A percentile compares a stretch with the other conserved stretches of the same genome.
phyloP scores from a whole-genome alignment of 78 protist species.

The Mastigamoeba balamuthi region DNA sequence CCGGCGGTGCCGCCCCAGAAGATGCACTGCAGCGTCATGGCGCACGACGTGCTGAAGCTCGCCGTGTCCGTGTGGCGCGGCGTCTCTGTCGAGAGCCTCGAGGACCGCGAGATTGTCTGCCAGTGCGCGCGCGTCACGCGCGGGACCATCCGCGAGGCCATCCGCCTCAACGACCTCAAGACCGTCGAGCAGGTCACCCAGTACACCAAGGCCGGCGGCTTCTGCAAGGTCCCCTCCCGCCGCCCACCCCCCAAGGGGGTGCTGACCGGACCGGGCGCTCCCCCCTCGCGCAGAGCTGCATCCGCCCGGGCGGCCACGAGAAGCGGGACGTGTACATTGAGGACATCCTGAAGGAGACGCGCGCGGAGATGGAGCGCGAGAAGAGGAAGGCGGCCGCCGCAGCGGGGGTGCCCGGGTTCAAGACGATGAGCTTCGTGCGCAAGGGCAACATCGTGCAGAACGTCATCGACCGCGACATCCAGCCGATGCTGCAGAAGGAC shows the following conservation, averaged over 20 bases:
- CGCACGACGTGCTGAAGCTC: neutral
- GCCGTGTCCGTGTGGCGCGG: neutral
- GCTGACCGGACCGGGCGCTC: no score
- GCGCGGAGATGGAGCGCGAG: neutral
- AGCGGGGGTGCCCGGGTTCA: neutral
- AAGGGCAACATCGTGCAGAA: neutral
- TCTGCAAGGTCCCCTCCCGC: no score
- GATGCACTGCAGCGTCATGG: neutral
- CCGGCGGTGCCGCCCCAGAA: neutral
- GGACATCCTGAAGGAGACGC: neutral
- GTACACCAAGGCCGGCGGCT: neutral
- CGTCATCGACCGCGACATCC: neutral
- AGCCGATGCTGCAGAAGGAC: neutral
- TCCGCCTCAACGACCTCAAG: neutral
- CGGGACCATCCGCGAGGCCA: neutral
- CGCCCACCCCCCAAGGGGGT: no score
- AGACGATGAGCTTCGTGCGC: neutral
- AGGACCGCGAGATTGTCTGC: neutral
- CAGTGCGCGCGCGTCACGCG: neutral
- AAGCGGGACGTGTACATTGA: neutral
- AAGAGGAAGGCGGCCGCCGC: neutral
- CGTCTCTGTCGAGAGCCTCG: neutral
- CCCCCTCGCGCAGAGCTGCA: no score
- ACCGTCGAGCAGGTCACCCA: neutral
- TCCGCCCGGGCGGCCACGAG: neutral